Base-by-base conservation (phyloP, 345 rosid species). In the Mangifera indica region DNA sequence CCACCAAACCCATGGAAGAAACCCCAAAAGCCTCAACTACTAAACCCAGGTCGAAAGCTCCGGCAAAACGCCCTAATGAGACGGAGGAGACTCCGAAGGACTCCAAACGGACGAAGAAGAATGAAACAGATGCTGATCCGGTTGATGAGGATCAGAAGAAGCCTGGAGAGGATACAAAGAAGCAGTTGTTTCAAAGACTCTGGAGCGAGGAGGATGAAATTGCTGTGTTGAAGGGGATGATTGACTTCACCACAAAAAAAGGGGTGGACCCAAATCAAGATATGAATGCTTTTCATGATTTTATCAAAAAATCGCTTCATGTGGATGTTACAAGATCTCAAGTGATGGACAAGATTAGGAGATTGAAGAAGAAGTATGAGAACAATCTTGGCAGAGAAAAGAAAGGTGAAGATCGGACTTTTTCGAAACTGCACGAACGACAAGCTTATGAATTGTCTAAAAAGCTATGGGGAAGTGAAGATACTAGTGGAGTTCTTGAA, bases 201-300 rank as follows among this genome's bases (percentile, higher is more conserved):
- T 84, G 84, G 78, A 84, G 85, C 25, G 87, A 85, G 74, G 80
- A 77, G 0, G 87, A 87, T 68, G 91, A 83, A 54, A 72, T 85
- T n/a, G 83, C 78, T 0, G 60, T 87, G 53, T 61, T 87, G 37
- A 75, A 79, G 70, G 91, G 89, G 10, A 40, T 85, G 32, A 71
- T 77, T 12, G 86, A 81, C 7, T 87, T 71, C 46, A 64, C 67
- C 0, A 67, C 77, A 11, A 81, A 72, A 6, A 83, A 74, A 68
- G 85, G 88, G 4, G 10, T 34, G 5, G 77, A 83, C 26, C 84
- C 86, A 2, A 32, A 65, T 1, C 76, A 76, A 22, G 85, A 80
- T 21, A 81, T 78, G 78, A 78, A 67, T 45, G 79, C 77, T 0
- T 87, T 85, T 21, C 66, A 68, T 21, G 84, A 81, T 49, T 82